Evolutionary conservation across 768 basidiomycete genomes (phyloP).

Genomic region (Boletales sp.): DNA sequence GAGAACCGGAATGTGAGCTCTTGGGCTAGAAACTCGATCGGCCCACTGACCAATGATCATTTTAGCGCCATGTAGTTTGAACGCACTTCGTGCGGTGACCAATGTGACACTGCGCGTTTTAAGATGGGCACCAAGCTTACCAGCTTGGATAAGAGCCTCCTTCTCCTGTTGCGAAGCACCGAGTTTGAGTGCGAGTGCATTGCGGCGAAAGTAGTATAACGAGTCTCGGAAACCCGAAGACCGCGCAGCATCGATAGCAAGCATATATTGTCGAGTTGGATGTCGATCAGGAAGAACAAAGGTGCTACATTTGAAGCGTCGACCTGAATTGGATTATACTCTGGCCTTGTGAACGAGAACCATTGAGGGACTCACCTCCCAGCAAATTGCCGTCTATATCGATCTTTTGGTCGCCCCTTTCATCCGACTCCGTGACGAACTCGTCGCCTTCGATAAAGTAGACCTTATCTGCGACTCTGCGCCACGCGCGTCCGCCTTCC

Average conservation of each 20-base stretch:
- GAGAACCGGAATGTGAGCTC: not conserved
- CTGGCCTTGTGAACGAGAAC: too few species aligned
- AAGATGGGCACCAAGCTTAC: conserved; percentile 85
- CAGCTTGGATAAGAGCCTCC: conserved; percentile 84
- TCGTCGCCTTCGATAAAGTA: conserved; percentile 89
- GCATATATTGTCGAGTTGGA: conserved; percentile 83
- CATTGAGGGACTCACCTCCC: conserved; percentile 56
- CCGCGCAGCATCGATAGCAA: conserved; percentile 96
- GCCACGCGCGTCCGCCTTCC: conserved; percentile 60
- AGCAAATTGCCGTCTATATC: conserved; percentile 80
- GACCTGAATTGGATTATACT: conserved; percentile 44
- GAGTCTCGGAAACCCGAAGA: conserved; percentile 96
- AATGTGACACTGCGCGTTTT: conserved; percentile 91
- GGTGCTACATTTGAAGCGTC: conserved; percentile 84
- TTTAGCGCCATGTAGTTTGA: conserved; percentile 91
- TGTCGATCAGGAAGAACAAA: conserved; percentile 86
- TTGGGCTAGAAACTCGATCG: not conserved
- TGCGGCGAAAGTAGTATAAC: conserved; percentile 95
- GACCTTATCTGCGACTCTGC: conserved; percentile 67
- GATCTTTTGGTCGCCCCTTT: conserved; percentile 89
- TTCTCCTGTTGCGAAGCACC: conserved; percentile 89
- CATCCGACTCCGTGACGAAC: conserved; percentile 76
- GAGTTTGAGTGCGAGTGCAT: conserved; percentile 86
- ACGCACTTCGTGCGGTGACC: conserved; percentile 88
- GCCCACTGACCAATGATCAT: conserved; percentile 70